phyloP scores from a whole-genome alignment of 1,284 basidiomycete genomes.

The Phlebopus sp. region DNA sequence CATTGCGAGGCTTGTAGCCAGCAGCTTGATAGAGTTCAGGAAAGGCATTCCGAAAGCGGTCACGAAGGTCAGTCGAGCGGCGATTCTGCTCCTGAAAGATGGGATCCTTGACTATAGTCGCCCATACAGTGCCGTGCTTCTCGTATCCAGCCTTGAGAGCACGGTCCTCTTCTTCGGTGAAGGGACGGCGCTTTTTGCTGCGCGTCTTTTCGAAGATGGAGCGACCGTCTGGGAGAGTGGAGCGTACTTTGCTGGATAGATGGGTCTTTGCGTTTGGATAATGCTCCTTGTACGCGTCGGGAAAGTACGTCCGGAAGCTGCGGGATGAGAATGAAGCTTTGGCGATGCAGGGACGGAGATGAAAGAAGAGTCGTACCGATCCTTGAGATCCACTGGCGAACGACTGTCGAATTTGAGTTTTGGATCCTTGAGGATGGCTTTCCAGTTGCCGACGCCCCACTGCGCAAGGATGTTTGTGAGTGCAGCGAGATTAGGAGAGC shows the following conservation, averaged over 20 bases:
- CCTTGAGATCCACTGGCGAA: conserved; percentile 87
- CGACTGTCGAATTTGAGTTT: conserved; percentile 72
- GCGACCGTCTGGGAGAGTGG: conserved; percentile 75
- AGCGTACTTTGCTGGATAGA: conserved; percentile 75
- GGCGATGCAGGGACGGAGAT: conserved; percentile 7
- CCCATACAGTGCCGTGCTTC: conserved; percentile 87
- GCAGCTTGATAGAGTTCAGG: conserved; percentile 83
- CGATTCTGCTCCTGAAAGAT: conserved; percentile 78
- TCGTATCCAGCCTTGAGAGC: conserved; percentile 87
- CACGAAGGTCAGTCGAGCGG: conserved; percentile 81
- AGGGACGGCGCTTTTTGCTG: conserved; percentile 80
- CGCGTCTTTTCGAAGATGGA: conserved; percentile 81
- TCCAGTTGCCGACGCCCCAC: conserved; percentile 92
- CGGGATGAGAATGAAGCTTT: conserved; percentile 4
- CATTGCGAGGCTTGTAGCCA: conserved; percentile 76
- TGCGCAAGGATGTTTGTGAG: conserved; percentile 32
- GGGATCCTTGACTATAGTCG: conserved; percentile 84
- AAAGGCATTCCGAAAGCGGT: conserved; percentile 87
- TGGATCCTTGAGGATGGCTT: conserved; percentile 80
- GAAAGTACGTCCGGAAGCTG: conserved; percentile 88
- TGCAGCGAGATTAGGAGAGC: background rate
- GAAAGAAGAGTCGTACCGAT: conserved; percentile 58
- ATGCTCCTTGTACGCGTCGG: conserved; percentile 86
- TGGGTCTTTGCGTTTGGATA: conserved; percentile 92
- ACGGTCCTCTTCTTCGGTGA: conserved; percentile 83